Percentiles rank a stretch among this genome's conserved stretches.
Evolutionary conservation across 768 basidiomycete genomes (phyloP).

Genomic region (Collybia mongolica): DNA sequence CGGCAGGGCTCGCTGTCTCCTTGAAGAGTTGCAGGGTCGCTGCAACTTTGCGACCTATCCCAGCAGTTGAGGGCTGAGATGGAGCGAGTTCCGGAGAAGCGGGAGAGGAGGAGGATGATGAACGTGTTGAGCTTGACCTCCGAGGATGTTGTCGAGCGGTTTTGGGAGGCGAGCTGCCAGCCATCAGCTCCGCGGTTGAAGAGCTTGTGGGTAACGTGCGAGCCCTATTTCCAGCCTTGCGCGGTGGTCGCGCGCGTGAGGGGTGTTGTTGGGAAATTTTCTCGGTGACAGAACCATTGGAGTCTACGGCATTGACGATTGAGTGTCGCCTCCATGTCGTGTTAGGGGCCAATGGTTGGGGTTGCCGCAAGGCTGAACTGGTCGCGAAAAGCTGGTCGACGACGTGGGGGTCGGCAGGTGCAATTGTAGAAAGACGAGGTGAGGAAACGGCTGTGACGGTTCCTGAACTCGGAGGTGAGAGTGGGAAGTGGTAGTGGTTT

Average conservation of each 20-base stretch:
- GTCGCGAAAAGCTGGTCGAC: slow-evolving; percentile 14
- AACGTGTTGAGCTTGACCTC: slow-evolving; percentile 30
- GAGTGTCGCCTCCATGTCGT: slow-evolving; percentile 23
- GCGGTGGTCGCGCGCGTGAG: slow-evolving; percentile 23
- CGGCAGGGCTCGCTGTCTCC: slow-evolving; percentile 52
- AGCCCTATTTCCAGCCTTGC: slow-evolving; percentile 33
- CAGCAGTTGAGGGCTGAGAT: slow-evolving; percentile 32
- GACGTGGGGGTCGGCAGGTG: slow-evolving; percentile 23
- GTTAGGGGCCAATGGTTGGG: slow-evolving; percentile 22
- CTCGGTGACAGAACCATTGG: slow-evolving; percentile 47
- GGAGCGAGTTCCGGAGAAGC: slow-evolving; percentile 24
- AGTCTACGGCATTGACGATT: slow-evolving; percentile 34
- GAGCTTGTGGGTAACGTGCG: slow-evolving; percentile 33
- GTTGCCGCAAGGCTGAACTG: slow-evolving; percentile 19
- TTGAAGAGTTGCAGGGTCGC: slow-evolving; percentile 82
- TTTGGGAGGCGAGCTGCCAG: slow-evolving; percentile 26
- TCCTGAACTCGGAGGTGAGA: slow-evolving; percentile 47
- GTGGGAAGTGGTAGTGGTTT: slow-evolving; percentile 37
- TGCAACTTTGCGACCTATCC: slow-evolving; percentile 81
- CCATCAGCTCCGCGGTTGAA: slow-evolving; percentile 10
- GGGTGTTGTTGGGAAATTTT: slow-evolving; percentile 26
- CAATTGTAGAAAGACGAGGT: slow-evolving; percentile 25
- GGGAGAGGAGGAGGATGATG: slow-evolving; percentile 33
- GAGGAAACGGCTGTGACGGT: slow-evolving; percentile 38
- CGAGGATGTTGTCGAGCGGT: slow-evolving; percentile 29